Base-by-base conservation (phyloP, 192 early-diverging fungal species). In the Linnemannia schmuckeri region DNA sequence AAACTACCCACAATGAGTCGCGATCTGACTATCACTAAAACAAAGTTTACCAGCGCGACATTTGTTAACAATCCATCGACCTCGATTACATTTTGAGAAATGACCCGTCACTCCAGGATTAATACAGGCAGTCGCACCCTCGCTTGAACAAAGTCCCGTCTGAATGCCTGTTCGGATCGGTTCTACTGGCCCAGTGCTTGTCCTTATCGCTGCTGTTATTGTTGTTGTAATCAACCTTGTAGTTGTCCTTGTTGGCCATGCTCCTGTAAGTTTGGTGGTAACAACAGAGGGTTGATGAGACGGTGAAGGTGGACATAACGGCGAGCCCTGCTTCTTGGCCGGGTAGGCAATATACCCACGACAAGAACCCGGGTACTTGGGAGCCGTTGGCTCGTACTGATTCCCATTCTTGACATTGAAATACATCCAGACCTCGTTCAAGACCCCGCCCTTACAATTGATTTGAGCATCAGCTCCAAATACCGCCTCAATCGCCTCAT, bases 381-480 rank as follows among this genome's bases (percentile, higher is more conserved):
- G 24, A 22, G 12, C 27, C 1, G n/a, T 66, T 8, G 55, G 76
- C 0, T 70, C 76, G 17, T 77, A 77, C 63, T 77, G 76, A 61
- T 69, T 68, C 9, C 40, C 40, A 66, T 77, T 77, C 76, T 77
- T 38, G 44, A 85, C 70, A 20, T 77, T 63, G 61, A 80, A 85
- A 70, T 35, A 80, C 20, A 80, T 41, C 83, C 78, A 80, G 41
- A 85, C 80, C 74, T 93, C 91, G 42, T 79, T 85, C 47, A 93
- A 75, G 18, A 70, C 68, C 44, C 91, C 91, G 20, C 61, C 70
- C 22, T 33, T 24, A 61, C 91, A 92, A 46, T 91, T 88, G 52
- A 92, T 82, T 76, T 88, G 79, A 27, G 82, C 90, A 63, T 78
- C 70, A 10, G 71, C 74, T 13, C 88, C 88, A 75, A 91, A 89